These are phyloP conservation scores for Piloderma croceum DNA, from an alignment of 768 basidiomycete species.

Conservation along the genomic window DNA sequence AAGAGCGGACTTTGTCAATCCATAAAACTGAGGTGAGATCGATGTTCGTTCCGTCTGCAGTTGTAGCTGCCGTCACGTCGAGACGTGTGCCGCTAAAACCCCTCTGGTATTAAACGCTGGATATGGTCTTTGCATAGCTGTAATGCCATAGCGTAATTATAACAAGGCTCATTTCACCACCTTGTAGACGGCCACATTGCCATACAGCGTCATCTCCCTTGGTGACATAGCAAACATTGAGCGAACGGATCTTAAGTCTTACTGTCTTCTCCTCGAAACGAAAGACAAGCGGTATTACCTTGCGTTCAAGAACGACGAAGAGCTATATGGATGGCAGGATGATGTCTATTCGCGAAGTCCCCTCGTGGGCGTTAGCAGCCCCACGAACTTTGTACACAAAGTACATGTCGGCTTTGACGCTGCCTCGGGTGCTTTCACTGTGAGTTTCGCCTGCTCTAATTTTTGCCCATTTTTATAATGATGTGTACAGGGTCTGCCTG, in stretches of 20 bases:
- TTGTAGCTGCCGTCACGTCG: no score
- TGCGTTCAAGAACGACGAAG: conserved; percentile 88
- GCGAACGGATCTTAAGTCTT: conserved; percentile 90
- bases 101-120: no score
- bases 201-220: conserved; percentile 59
- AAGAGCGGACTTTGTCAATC: conserved; percentile 72
- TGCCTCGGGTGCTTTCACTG: conserved; percentile 88
- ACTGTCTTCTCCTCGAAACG: conserved; percentile 83
- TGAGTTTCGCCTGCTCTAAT: conserved; percentile 34
- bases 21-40: conserved; percentile 86
- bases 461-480: not conserved
- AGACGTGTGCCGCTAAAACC: not conserved
- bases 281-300: conserved; percentile 78
- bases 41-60: no score
- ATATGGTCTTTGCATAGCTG: not conserved
- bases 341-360: conserved; percentile 92
- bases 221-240: conserved; percentile 83
- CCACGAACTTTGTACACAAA: conserved; percentile 98
- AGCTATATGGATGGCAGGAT: conserved; percentile 98
- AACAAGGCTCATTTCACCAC: no score
- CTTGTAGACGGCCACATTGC: no score
- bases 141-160: no score
- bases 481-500: conserved; percentile 89
- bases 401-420: conserved; percentile 98
- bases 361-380: conserved; percentile 87